Conservation (phyloP, 306 rosid genomes). For the Acacia melanoxylon region DNA sequence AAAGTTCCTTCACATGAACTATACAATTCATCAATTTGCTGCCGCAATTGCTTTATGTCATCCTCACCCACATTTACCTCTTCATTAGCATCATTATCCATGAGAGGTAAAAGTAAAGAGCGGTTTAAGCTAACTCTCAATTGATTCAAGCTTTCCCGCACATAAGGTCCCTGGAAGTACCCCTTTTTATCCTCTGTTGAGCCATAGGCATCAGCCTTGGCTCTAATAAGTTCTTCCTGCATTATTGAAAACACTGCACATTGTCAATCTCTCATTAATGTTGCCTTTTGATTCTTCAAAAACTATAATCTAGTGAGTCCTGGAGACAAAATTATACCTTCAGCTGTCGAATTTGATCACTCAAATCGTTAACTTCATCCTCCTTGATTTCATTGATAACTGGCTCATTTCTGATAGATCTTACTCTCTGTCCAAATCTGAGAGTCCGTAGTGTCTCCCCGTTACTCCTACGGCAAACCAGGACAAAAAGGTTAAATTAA, state of each 20-base stretch:
- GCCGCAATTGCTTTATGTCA: constrained; percentile 62
- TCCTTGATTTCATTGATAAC: constrained; percentile 76
- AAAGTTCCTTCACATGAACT: constrained; percentile 53
- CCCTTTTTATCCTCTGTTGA: constrained; percentile 48
- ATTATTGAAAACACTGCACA: constrained; percentile 8
- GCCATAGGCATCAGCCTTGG: constrained; percentile 50
- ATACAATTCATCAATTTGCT: constrained; percentile 63
- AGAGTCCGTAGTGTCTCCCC: constrained; percentile 69
- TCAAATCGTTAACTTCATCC: constrained; percentile 66
- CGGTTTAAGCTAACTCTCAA: constrained; percentile 82
- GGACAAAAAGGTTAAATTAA: background rate
- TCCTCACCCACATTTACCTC: constrained; percentile 54
- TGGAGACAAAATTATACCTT: constrained; percentile 55
- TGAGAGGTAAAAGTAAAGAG: constrained; percentile 64
- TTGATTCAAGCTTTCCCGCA: constrained; percentile 80
- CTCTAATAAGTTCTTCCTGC: constrained; percentile 93
- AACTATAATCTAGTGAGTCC: constrained; percentile 18
- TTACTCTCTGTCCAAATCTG: constrained; percentile 73
- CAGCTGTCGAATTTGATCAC: constrained; percentile 80
- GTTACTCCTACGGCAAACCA: constrained; percentile 58
- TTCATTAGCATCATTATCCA: constrained; percentile 58
- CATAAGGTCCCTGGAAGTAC: constrained; percentile 67
- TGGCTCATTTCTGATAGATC: constrained; percentile 73
- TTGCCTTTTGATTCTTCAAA: constrained; percentile 25
- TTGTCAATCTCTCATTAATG: constrained; percentile 18